A percentile compares a stretch with the other conserved stretches of the same genome.
Conservation (phyloP, 1,284 basidiomycete species). For the Malassezia dermatis region DNA sequence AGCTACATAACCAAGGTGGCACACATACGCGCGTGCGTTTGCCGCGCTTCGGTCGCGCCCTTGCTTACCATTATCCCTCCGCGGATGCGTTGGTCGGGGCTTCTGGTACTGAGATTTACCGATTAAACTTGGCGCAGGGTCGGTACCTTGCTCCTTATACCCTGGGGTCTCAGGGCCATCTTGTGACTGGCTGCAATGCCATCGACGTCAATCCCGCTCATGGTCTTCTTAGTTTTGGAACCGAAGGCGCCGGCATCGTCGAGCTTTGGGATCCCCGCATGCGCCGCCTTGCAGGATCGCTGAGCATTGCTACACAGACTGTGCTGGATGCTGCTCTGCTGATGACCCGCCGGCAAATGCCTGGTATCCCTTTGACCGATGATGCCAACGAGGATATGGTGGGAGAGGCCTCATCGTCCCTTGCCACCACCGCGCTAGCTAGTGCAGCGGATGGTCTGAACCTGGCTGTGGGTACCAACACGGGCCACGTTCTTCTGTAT, state of each 20-base stretch:
- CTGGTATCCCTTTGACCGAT: conserved; percentile 31
- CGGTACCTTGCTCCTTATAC: conserved; percentile 56
- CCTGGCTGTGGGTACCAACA: conserved; percentile 84
- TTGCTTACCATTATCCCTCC: conserved; percentile 79
- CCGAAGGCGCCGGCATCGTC: conserved; percentile 66
- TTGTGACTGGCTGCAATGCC: conserved; percentile 68
- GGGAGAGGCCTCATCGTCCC: conserved; percentile 27
- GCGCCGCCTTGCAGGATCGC: conserved; percentile 61
- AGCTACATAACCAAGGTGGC: conserved; percentile 86
- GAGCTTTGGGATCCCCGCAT: conserved; percentile 95
- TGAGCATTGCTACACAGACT: conserved; percentile 61
- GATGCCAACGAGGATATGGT: conserved; percentile 40
- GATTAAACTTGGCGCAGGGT: conserved; percentile 90
- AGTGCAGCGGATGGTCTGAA: conserved; percentile 72
- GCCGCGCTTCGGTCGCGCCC: conserved; percentile 79
- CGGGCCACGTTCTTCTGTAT: conserved; percentile 86
- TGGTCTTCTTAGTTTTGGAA: conserved; percentile 77
- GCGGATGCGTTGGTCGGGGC: conserved; percentile 69
- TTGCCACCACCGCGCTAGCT: conserved; percentile 71
- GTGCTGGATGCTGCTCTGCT: conserved; percentile 38
- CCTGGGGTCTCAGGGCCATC: conserved; percentile 27
- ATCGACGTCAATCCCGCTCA: conserved; percentile 90
- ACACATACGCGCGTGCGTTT: conserved; percentile 85
- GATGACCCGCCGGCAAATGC: conserved; percentile 48
- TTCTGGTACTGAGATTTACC: conserved; percentile 73